phyloP scores from a whole-genome alignment of 257 asterid species.

The Perilla frutescens region DNA sequence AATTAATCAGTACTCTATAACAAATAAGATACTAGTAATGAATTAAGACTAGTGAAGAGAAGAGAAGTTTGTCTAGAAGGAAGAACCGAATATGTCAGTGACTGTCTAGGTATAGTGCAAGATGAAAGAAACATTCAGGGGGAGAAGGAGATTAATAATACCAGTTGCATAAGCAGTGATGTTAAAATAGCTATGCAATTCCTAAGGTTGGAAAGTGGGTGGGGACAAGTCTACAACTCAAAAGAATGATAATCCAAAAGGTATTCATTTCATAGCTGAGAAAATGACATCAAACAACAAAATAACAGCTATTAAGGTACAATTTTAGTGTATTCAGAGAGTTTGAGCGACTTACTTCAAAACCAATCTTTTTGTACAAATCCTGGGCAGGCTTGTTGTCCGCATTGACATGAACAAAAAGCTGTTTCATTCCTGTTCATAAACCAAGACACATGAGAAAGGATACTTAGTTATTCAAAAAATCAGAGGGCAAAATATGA shows the following conservation, averaged over 20 bases:
- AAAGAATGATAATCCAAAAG: background rate
- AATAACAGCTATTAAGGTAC: background rate
- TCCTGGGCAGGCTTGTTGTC: constrained; percentile 79
- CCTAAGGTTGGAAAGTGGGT: constrained; percentile 13
- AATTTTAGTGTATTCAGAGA: background rate
- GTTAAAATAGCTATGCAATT: background rate
- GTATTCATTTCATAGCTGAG: background rate
- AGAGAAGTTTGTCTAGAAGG: background rate
- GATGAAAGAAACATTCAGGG: background rate
- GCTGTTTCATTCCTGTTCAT: constrained; percentile 69
- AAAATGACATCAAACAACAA: background rate
- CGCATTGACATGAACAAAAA: constrained; percentile 84
- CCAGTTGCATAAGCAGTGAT: constrained; percentile 13
- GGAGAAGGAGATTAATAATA: background rate
- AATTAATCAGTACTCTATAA: constrained; percentile 1
- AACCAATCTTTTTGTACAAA: constrained; percentile 77
- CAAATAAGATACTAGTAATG: background rate
- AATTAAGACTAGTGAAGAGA: background rate
- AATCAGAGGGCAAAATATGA: constrained; percentile 10
- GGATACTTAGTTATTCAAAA: background rate
- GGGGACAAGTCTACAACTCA: constrained; percentile 19
- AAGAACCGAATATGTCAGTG: background rate
- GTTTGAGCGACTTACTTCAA: constrained; percentile 55
- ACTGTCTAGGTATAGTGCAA: background rate
- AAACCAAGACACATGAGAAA: constrained; percentile 30